Evolutionary conservation across 2,329 filamentous ascomycete genomes (phyloP), one percentile per base, ranked within the genome.

Genomic region (Talaromyces sp.): DNA sequence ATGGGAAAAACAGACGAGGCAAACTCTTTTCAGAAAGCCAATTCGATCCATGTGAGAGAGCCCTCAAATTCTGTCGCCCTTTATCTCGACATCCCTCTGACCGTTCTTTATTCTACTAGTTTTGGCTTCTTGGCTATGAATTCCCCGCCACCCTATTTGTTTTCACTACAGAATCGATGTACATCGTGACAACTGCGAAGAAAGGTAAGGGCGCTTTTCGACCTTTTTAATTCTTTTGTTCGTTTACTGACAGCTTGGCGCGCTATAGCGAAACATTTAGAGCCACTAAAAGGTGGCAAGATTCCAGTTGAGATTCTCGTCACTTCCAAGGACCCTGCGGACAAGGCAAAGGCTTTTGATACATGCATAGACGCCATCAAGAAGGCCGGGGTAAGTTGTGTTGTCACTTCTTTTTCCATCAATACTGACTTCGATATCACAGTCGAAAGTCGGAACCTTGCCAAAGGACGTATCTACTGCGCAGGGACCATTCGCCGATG

Each of bases 121-220:
- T 97, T 77, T 99, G 95, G 95, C 83, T 99, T 59, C 85, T 99
- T 64, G 94, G 94, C 69, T 99, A 99, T 81, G 94, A 99, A 75
- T 99, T 99, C 72, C 94, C 94, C 35, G 92, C 93, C 43, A 99
- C 94, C 0, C 81, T 99, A 65, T 91, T 99, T 81, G 83, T 99
- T 57, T 87, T 99, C 74, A 97, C 93, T 1, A 80, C 88, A 63
- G 94, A 97, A 63, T 86, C 87, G 53, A 82, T 97, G 68, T 95
- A 94, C 77, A 88, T 97, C 62, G 87, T 99, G 65, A 99, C 94
- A 7, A 99, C 94, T 6, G 88, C 91, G 61, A 99, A 99, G 80
- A 99, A 99, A 86, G 93, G 92, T 96, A 73, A 65, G 69, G 50
- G 57, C 41, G 27, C 4, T 27, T 17, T 46, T 14, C 43, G 17